Evolutionary conservation across 2,329 filamentous ascomycete species (phyloP), one percentile per base, ranked within the genome.

Genomic region (Colletotrichum sp.): DNA sequence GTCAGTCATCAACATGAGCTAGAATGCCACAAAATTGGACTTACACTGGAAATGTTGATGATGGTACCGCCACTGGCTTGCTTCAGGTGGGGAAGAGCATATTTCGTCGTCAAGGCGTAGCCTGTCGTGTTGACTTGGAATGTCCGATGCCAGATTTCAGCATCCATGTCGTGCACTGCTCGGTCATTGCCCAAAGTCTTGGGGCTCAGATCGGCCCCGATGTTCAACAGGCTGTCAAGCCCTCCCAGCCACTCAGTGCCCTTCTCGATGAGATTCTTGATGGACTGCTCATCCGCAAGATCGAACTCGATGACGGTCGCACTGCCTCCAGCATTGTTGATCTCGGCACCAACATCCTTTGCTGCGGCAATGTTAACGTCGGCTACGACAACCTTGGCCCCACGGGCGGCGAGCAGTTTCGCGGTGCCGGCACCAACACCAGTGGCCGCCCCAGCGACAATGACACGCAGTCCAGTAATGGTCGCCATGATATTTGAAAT

Each of bases 291-390:
- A 32, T 72, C 34, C 5, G 69, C 32, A 2, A 72, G 52, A n/a
- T 72, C 52, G 8, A 72, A 68, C 8, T 62, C 70, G 7, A 72
- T 16, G 64, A 72, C 70, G 8, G 36, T 44, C 3, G 70, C 70
- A 30, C n/a, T 68, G 63, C 63, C 70, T 4, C 70, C 63, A 2
- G 63, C 9, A n/a, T 26, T 48, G 22, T 32, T 62, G 52, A 72
- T 68, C 26, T 72, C 70, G 2, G 22, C 52, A 16, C 63, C 52
- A 7, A 68, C 70, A 2, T 68, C 63, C 10, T 52, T 72, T 8
- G 70, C 70, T 24, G 70, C 70, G 16, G 24, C 15, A 26, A 72
- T 72, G 34, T 72, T 68, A 28, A 72, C 62, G 52, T 72, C 70
- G 7, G 70, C 52, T n/a, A 68, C 52, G 9, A 68, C 36, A 22